These are phyloP conservation scores for Penicillium sp. DNA, from an alignment of 2,329 filamentous ascomycete species.

Conservation along the genomic window DNA sequence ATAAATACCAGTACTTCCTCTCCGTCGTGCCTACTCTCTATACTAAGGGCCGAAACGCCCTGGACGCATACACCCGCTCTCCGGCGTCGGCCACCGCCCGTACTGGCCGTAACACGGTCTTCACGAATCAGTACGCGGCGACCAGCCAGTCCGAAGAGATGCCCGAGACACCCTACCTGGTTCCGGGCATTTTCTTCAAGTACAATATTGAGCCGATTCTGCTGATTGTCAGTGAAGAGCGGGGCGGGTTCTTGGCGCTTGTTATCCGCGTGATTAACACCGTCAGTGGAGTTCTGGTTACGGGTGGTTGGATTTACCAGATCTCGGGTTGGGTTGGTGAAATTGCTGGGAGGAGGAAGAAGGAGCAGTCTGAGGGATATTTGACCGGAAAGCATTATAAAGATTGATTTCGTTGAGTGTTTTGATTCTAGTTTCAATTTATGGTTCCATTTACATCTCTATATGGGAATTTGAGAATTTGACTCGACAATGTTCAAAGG, in stretches of 20 bases:
- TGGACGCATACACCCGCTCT: slow-evolving; percentile 45
- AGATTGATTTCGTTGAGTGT: slow-evolving; percentile 25
- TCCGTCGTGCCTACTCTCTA: slow-evolving; percentile 94
- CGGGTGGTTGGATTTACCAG: slow-evolving; percentile 90
- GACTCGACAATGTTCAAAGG: too few species aligned
- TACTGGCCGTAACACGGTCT: slow-evolving; percentile 52
- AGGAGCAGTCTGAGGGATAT: slow-evolving; percentile 48
- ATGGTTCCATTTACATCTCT: slow-evolving; percentile 1
- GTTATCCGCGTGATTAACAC: slow-evolving; percentile 86
- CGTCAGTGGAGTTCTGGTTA: slow-evolving; percentile 84
- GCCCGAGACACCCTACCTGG: slow-evolving; percentile 59
- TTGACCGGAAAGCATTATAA: slow-evolving; percentile 44
- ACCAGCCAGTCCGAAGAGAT: slow-evolving; percentile 73
- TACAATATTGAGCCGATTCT: slow-evolving; percentile 97
- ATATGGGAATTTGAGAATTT: too few species aligned
- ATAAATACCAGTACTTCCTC: slow-evolving; percentile 98
- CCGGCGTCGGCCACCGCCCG: slow-evolving; percentile 32
- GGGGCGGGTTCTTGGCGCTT: slow-evolving; percentile 72
- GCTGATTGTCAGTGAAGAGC: slow-evolving; percentile 78
- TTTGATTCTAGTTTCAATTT: slow-evolving; percentile 1
- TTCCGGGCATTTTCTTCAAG: slow-evolving; percentile 96
- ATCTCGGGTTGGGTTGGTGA: slow-evolving; percentile 72
- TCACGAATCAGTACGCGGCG: slow-evolving; percentile 97
- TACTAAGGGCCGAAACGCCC: slow-evolving; percentile 55
- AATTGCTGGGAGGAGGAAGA: slow-evolving; percentile 44